A percentile compares a stretch with the other conserved stretches of the same genome.
Conservation (phyloP, 2,329 filamentous ascomycete genomes). For the Pseudogymnoascus sp. region DNA sequence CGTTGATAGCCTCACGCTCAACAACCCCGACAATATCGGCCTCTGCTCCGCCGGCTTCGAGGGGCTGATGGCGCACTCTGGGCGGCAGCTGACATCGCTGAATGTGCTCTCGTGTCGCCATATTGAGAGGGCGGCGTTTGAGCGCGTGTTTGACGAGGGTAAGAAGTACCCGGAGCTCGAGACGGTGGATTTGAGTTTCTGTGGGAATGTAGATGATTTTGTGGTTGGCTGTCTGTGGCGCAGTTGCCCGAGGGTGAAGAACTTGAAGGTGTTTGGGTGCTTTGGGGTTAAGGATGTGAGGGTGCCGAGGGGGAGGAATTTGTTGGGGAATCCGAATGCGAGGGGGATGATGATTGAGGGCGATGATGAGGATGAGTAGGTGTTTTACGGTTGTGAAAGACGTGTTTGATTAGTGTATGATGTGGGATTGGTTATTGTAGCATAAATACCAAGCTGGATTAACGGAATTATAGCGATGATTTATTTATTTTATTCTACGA, state of each 20-base stretch:
- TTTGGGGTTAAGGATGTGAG: conserved; percentile 50
- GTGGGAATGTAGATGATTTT: conserved; percentile 57
- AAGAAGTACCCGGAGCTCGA: conserved; percentile 57
- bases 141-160: conserved; percentile 53
- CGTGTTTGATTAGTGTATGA: background rate
- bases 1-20: conserved; percentile 59
- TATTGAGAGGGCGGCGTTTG: conserved; percentile 64
- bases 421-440: background rate
- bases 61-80: conserved; percentile 79
- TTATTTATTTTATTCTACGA: background rate
- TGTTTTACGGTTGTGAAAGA: background rate
- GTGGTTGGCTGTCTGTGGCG: conserved; percentile 57
- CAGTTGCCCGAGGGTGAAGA: conserved; percentile 51
- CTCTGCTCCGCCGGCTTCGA: conserved; percentile 68
- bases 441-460: background rate
- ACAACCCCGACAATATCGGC: conserved; percentile 58
- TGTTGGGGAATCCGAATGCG: conserved; percentile 52
- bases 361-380: conserved; percentile 19
- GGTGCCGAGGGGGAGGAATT: conserved; percentile 47
- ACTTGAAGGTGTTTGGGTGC: conserved; percentile 56
- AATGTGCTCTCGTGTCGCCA: conserved; percentile 82
- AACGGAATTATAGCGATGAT: background rate
- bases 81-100: conserved; percentile 53
- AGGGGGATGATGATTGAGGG: conserved; percentile 53
- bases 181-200: conserved; percentile 72